These are phyloP conservation scores for Abelmoschus esculentus DNA, from an alignment of 345 rosid species.

Conservation along the genomic window DNA sequence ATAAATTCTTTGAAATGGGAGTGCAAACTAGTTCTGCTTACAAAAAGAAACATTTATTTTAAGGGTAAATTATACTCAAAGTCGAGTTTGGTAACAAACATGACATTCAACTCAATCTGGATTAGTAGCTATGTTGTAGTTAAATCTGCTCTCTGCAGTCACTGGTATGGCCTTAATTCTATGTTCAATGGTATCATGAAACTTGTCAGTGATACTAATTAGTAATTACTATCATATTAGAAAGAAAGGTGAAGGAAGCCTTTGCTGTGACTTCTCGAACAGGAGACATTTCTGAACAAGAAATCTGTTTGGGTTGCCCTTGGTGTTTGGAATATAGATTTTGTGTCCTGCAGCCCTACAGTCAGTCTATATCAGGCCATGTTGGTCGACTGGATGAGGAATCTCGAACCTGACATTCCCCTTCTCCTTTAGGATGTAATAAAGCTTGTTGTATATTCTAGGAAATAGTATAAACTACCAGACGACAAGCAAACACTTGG, in stretches of 20 bases:
- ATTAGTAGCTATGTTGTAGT: too few relatives aligned
- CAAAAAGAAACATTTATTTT: too few relatives aligned
- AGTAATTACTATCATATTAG: conserved; percentile 61
- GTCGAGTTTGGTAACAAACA: too few relatives aligned
- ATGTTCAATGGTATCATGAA: too few relatives aligned
- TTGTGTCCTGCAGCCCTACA: conserved; percentile 81
- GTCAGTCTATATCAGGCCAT: conserved; percentile 85
- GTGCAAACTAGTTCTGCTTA: too few relatives aligned
- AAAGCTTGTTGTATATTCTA: conserved; percentile 82
- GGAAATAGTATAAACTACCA: conserved; percentile 41
- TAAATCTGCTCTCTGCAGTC: too few relatives aligned
- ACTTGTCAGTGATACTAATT: too few relatives aligned
- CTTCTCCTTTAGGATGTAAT: conserved; percentile 86
- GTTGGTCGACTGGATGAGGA: conserved; percentile 96
- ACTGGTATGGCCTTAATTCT: too few relatives aligned
- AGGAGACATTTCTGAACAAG: conserved; percentile 76
- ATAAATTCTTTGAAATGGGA: too few relatives aligned
- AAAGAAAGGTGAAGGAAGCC: conserved; percentile 78
- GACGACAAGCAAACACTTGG: too few relatives aligned
- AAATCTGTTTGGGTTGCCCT: conserved; percentile 65
- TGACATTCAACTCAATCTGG: too few relatives aligned
- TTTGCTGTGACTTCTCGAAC: conserved; percentile 96
- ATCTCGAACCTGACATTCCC: conserved; percentile 88
- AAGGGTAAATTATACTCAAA: too few relatives aligned
- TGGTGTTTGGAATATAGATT: conserved; percentile 73